Conservation (phyloP, 768 basidiomycete genomes). For the Pholiota microspora region DNA sequence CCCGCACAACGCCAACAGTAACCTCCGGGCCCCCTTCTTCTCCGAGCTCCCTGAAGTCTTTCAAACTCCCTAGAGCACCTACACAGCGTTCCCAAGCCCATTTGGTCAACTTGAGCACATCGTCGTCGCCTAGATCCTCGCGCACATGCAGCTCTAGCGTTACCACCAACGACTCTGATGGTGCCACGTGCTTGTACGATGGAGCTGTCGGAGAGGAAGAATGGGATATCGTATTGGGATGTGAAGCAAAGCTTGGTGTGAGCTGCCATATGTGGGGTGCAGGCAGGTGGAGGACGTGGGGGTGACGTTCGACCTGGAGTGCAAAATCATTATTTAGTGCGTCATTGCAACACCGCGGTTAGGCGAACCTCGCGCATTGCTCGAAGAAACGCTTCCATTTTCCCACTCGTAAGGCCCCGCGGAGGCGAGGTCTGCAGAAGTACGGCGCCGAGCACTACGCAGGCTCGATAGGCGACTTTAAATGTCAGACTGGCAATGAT, state of each 20-base stretch:
- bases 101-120: constrained; percentile 66
- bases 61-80: constrained; percentile 43
- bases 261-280: constrained; percentile 91
- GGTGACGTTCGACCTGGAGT: constrained; percentile 88
- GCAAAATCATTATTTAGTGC: too few relatives aligned
- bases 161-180: constrained; percentile 51
- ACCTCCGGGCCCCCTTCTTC: constrained; percentile 57
- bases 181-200: not conserved
- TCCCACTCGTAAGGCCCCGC: constrained; percentile 52
- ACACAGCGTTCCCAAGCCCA: constrained; percentile 75
- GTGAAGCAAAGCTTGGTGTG: constrained; percentile 39
- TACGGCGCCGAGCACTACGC: constrained; percentile 78
- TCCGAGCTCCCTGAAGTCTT: constrained; percentile 25
- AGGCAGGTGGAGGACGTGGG: constrained; percentile 77
- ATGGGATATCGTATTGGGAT: not conserved
- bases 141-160: constrained; percentile 80
- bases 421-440: constrained; percentile 87
- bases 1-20: constrained; percentile 71
- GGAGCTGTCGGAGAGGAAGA: not conserved
- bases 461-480: constrained; percentile 82
- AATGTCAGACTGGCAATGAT: constrained; percentile 77
- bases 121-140: constrained; percentile 62
- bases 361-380: constrained; percentile 79
- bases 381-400: constrained; percentile 81
- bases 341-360: too few relatives aligned